These are phyloP conservation scores for Comarum palustre DNA, from an alignment of 306 rosid genomes.

Conservation along the genomic window DNA sequence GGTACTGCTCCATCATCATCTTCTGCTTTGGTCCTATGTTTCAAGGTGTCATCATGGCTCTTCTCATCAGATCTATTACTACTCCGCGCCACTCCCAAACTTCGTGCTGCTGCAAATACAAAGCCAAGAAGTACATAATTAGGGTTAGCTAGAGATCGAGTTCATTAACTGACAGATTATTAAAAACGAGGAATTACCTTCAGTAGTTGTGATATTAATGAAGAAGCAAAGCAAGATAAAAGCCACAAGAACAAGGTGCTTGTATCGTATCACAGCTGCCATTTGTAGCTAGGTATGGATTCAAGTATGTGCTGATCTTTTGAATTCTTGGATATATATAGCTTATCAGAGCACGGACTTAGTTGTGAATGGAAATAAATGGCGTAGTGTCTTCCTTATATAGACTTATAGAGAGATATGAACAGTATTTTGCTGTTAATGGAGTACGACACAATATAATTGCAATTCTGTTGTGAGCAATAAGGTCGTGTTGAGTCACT, in stretches of 20 bases:
- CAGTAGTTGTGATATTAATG: conserved; percentile 39
- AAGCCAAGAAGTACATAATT: not conserved
- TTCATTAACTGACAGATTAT: not conserved
- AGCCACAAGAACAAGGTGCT: conserved; percentile 41
- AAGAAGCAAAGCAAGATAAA: conserved; percentile 55
- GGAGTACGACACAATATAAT: conserved; percentile 21
- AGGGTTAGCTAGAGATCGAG: not conserved
- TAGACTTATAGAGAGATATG: conserved; percentile 2
- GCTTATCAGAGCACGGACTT: not conserved
- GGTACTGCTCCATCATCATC: conserved; percentile 8
- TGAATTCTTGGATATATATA: not conserved
- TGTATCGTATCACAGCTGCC: conserved; percentile 35
- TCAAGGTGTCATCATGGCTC: conserved; percentile 28
- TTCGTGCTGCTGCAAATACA: conserved; percentile 42
- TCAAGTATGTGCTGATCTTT: not conserved
- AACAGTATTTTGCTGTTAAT: conserved; percentile 18
- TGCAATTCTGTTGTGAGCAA: conserved; percentile 30
- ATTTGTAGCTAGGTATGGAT: not conserved
- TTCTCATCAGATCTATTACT: conserved; percentile 19
- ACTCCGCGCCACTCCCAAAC: conserved; percentile 34
- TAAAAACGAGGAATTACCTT: conserved; percentile 38
- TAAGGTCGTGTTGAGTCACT: conserved; percentile 43
- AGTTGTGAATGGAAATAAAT: not conserved
- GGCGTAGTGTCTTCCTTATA: conserved; percentile 4
- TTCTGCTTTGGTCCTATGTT: conserved; percentile 1